Base-by-base conservation (phyloP, 331 rosid species). In the Dryas integrifolia region DNA sequence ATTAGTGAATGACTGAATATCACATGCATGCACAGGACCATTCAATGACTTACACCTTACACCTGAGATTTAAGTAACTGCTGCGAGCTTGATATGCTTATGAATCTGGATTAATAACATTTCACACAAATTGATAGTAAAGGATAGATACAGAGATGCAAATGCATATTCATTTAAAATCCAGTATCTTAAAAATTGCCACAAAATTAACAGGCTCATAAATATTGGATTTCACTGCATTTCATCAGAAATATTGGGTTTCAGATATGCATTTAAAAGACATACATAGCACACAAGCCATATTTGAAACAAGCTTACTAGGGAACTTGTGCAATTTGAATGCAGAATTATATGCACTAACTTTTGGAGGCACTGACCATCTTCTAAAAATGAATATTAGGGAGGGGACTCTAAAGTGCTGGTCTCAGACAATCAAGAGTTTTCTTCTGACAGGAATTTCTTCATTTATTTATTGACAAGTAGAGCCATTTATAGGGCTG, bases 71-170 rank as follows among this genome's bases (percentile, higher is more conserved):
- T n/a, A 30, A 41, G 26, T 39, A n/a, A 14, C 26, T 2, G 39
- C 13, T 50, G 43, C 72, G 50, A 50, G 30, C 26, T 67, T n/a
- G 5, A 5, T 18, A 39, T 18, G 64, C 12, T 41, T 0, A 55
- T 69, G 51, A 53, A 69, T 41, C 10, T 8, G 74, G 74, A 55
- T 9, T 40, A 35, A 69, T 6, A 65, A 44, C 53, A 53, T 41
- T 2, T 6, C 18, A 59, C 24, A 45, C 12, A 7, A 60, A 39
- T 38, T 60, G 16, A 68, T 65, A 21, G 3, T 46, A 58, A 21
- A 46, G 5, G 18, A 14, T 48, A 35, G 30, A 46, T 7, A 45
- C 5, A 0, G 44, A 24, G 56, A 13, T 11, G 43, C 65, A 60
- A 35, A 3, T 67, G 59, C 26, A 10, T 65, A 52, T 67, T 38